phyloP scores from a whole-genome alignment of 2,329 filamentous ascomycete species.

The Ophiostoma tasmaniense region DNA sequence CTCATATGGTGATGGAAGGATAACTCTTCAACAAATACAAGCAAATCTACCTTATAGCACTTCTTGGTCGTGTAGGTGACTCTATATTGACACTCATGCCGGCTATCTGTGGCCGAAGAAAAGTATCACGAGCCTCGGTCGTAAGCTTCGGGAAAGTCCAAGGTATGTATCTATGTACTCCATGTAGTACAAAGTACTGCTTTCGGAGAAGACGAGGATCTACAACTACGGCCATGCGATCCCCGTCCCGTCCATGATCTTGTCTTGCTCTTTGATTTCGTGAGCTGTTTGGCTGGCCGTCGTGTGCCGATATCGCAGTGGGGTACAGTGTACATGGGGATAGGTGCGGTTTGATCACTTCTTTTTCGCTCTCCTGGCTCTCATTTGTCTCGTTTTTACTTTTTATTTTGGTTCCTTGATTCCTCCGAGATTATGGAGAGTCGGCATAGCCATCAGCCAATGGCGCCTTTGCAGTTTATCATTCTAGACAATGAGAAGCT shows the following conservation, averaged over 20 bases:
- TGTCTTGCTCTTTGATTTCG: not conserved
- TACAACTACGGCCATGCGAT: not conserved
- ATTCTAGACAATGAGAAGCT: not conserved
- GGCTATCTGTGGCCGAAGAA: not conserved
- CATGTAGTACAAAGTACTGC: not conserved
- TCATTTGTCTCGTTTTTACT: no score
- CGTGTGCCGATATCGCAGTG: not conserved
- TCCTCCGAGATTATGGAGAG: not conserved
- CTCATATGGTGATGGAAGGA: no score
- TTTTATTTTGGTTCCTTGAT: not conserved
- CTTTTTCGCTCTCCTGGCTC: no score
- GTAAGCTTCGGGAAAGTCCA: not conserved
- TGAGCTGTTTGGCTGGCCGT: not conserved
- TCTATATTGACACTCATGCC: not conserved
- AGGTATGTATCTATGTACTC: not conserved
- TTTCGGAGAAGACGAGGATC: not conserved
- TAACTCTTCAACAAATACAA: no score
- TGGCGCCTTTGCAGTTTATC: constrained; percentile 18
- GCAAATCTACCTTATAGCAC: not conserved
- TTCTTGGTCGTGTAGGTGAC: not conserved
- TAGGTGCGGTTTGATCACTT: not conserved
- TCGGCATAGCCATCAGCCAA: constrained; percentile 12
- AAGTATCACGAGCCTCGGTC: not conserved
- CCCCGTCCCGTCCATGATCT: not conserved
- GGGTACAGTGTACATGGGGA: not conserved